phyloP scores from a whole-genome alignment of 257 asterid genomes.

The Mitragyna speciosa region DNA sequence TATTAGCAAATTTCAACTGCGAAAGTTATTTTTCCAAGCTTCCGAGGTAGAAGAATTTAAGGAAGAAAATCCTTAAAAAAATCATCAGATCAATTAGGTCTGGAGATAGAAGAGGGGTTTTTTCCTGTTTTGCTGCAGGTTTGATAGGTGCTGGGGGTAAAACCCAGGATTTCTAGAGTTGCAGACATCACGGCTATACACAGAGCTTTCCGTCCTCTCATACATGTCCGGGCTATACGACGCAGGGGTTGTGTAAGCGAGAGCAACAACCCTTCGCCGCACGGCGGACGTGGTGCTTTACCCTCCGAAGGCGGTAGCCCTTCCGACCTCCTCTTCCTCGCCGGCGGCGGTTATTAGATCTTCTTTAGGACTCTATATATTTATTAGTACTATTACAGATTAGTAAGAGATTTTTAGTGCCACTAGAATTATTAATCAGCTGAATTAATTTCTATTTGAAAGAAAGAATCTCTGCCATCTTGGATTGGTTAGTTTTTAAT shows the following conservation, averaged over 20 bases:
- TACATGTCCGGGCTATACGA: constrained; percentile 69
- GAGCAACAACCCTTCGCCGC: constrained; percentile 84
- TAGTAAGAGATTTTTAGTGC: background rate
- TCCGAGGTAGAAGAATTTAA: too few relatives aligned
- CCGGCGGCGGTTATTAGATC: constrained; percentile 74
- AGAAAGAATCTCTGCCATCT: background rate
- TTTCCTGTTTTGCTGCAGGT: background rate
- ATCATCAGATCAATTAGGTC: too few relatives aligned
- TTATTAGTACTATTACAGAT: background rate
- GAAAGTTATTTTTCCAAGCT: too few relatives aligned
- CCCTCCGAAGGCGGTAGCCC: constrained; percentile 99
- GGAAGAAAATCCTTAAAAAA: too few relatives aligned
- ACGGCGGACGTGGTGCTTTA: constrained; percentile 99
- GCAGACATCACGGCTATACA: constrained; percentile 88
- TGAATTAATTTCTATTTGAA: background rate
- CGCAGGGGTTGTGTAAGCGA: constrained; percentile 70
- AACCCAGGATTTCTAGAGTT: constrained; percentile 43
- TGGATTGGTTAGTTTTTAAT: background rate
- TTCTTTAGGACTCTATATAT: background rate
- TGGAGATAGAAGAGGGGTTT: background rate
- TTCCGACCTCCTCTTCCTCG: constrained; percentile 97
- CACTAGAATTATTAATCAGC: background rate
- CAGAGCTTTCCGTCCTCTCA: constrained; percentile 44
- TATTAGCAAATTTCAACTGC: background rate
- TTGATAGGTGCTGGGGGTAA: constrained; percentile 32